These are phyloP conservation scores for Tetrapisispora namnaoensis DNA, from an alignment of 805 yeast species.

Conservation along the genomic window DNA sequence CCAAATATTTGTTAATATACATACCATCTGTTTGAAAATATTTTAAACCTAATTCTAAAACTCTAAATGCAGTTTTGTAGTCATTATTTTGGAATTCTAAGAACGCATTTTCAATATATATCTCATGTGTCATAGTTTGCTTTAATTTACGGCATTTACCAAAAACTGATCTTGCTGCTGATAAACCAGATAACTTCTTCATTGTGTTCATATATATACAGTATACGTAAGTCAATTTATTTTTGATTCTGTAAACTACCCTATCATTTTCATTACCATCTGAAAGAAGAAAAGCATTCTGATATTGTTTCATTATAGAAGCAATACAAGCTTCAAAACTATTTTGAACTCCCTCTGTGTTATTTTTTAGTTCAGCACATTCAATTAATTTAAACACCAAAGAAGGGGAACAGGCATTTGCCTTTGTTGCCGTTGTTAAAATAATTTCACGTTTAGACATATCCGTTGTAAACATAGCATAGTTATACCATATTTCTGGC, in stretches of 20 bases:
- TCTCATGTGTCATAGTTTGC: conserved; percentile 52
- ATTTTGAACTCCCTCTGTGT: conserved; percentile 40
- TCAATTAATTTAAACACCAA: conserved; percentile 62
- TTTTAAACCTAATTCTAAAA: conserved; percentile 73
- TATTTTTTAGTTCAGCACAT: conserved; percentile 49
- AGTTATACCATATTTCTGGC: conserved; percentile 33
- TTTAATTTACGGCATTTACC: conserved; percentile 56
- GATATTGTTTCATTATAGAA: conserved; percentile 34
- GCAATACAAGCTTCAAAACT: conserved; percentile 43
- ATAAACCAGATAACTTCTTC: conserved; percentile 57
- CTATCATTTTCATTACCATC: conserved; percentile 6
- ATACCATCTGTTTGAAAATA: conserved; percentile 42
- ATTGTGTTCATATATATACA: conserved; percentile 60
- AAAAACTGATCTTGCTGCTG: conserved; percentile 65
- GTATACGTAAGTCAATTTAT: conserved; percentile 50
- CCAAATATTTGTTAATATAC: conserved; percentile 59
- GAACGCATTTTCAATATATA: conserved; percentile 73
- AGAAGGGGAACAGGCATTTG: conserved; percentile 64
- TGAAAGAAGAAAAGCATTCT: conserved; percentile 8
- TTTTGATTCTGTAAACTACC: conserved; percentile 10
- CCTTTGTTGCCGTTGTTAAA: conserved; percentile 43
- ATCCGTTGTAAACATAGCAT: conserved; percentile 26
- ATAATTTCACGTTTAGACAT: conserved; percentile 22
- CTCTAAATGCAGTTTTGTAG: conserved; percentile 57
- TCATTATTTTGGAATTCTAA: conserved; percentile 65